Conservation (phyloP, 2,329 filamentous ascomycete genomes). For the Hypoxylon sp. region DNA sequence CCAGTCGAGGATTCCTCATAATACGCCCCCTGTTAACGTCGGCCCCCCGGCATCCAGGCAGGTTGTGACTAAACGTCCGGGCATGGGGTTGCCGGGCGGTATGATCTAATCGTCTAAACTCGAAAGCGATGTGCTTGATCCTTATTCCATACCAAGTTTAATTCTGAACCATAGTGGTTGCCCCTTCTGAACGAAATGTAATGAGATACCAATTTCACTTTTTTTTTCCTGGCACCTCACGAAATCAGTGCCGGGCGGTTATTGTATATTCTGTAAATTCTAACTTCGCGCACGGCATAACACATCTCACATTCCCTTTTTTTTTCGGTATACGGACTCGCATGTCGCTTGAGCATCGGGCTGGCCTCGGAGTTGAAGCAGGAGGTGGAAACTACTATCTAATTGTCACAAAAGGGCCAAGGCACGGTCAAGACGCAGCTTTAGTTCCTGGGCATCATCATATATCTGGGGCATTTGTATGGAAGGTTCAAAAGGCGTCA, state of each 20-base stretch:
- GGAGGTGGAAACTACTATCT: slow-evolving; percentile 38
- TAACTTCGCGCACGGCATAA: slow-evolving; percentile 23
- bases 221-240: slow-evolving; percentile 26
- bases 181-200: slow-evolving; percentile 43
- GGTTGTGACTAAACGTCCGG: slow-evolving; percentile 51
- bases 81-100: slow-evolving; percentile 59
- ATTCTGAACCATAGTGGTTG: slow-evolving; percentile 19
- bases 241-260: slow-evolving; percentile 18
- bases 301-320: slow-evolving; percentile 29
- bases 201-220: slow-evolving; percentile 45
- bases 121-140: slow-evolving; percentile 3
- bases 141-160: slow-evolving; percentile 29
- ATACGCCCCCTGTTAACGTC: slow-evolving; percentile 50
- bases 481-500: slow-evolving; percentile 31
- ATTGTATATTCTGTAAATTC: slow-evolving; percentile 48
- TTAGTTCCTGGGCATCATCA: slow-evolving; percentile 26
- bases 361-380: slow-evolving; percentile 50
- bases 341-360: slow-evolving; percentile 44
- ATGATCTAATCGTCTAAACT: slow-evolving; percentile 59
- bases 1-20: slow-evolving; percentile 47
- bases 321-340: slow-evolving; percentile 27
- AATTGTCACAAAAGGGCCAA: slow-evolving; percentile 38
- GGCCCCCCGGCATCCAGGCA: slow-evolving; percentile 57
- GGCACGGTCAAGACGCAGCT: slow-evolving; percentile 24
- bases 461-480: slow-evolving; percentile 24